phyloP scores from a whole-genome alignment of 2,329 filamentous ascomycete species.

The Hypomyces perniciosus region DNA sequence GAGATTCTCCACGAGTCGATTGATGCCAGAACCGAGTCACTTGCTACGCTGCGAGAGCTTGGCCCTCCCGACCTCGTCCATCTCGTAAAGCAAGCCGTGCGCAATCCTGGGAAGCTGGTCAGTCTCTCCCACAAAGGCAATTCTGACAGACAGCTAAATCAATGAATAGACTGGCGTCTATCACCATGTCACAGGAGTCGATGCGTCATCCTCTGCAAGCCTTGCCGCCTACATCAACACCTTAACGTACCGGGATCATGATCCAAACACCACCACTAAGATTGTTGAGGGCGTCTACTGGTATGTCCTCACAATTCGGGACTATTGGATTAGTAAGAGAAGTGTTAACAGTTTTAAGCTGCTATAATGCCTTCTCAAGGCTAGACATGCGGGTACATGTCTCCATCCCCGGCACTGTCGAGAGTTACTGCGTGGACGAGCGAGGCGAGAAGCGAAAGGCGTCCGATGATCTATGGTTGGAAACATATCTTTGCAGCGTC shows the following conservation, averaged over 20 bases:
- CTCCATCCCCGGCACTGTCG: constrained; percentile 90
- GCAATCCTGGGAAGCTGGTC: constrained; percentile 53
- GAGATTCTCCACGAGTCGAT: constrained; percentile 87
- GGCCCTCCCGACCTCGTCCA: constrained; percentile 95
- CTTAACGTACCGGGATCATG: constrained; percentile 80
- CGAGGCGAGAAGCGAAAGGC: constrained; percentile 90
- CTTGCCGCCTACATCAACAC: constrained; percentile 98
- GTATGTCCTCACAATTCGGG: constrained; percentile 41
- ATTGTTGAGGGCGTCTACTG: constrained; percentile 93
- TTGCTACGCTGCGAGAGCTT: constrained; percentile 80
- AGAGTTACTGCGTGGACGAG: constrained; percentile 97
- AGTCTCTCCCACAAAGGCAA: constrained; percentile 3
- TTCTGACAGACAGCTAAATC: constrained; percentile 16
- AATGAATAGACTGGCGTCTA: constrained; percentile 73
- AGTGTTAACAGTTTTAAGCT: constrained; percentile 39
- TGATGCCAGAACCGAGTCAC: constrained; percentile 84
- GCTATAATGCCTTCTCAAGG: constrained; percentile 98
- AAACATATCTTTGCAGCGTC: constrained; percentile 95
- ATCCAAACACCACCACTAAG: constrained; percentile 66
- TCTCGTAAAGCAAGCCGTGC: constrained; percentile 68
- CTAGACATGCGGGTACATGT: constrained; percentile 98
- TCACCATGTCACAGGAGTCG: constrained; percentile 94
- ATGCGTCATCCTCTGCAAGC: constrained; percentile 95
- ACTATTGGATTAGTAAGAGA: constrained; percentile 7
- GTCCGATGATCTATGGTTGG: constrained; percentile 91